Evolutionary conservation across 2,329 filamentous ascomycete species (phyloP), one percentile per base, ranked within the genome.

Genomic region (Aureobasidium namibiae): DNA sequence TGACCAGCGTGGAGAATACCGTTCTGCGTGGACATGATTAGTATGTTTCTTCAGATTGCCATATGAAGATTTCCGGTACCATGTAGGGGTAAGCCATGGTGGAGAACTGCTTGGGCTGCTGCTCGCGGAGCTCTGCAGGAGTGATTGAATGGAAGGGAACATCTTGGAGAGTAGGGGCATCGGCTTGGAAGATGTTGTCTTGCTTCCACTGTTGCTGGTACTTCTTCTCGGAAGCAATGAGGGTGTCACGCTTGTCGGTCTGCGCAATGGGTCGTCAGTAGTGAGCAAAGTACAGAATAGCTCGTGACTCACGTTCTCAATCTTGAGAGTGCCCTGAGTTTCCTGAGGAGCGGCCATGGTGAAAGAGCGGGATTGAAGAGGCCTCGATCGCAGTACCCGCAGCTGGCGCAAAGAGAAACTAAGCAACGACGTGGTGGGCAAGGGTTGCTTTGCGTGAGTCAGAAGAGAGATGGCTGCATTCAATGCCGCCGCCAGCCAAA

Each of bases 21-120:
- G 74, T 95, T 95, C 41, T 42, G 18, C 45, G 26, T 9, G 18
- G n/a, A 24, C 6, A 26, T 5, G 26, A 13, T 45, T 29, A 45
- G 41, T 23, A 26, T 45, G 23, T 16, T 29, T 45, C 41, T 16
- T 24, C 14, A 34, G 33, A 23, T 9, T 1, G 5, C n/a, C 9
- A 41, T 3, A 41, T 16, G 36, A 5, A 3, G 34, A 16, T 16
- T 16, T 2, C 6, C 11, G 6, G 5, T 21, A 11, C 18, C 87
- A 91, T 90, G 73, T 90, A 92, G 23, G 85, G 84, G 67, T 86
- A 89, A 67, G 83, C 85, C 77, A 89, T 88, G 59, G 83, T 87
- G 61, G 88, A 90, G 71, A 92, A 95, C 80, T 92, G 96, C 77
- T 97, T 97, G 66, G 92, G 92, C 68, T 88, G 78, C 72, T 91